Evolutionary conservation across 108 stramenopile genomes (phyloP).

Genomic region (Asterionellopsis glacialis): DNA sequence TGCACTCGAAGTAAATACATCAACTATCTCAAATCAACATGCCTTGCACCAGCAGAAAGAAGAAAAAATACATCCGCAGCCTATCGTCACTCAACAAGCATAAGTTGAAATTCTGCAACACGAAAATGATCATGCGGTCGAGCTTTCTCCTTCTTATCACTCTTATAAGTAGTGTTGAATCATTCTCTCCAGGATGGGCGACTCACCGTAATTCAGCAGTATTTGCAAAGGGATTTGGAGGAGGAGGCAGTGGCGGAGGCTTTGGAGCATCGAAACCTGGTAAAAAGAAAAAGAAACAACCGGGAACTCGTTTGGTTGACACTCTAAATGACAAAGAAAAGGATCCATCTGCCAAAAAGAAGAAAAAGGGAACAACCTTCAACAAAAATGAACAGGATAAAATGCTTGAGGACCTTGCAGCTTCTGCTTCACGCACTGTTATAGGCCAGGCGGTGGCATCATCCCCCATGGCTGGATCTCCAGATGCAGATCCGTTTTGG

Average conservation of each 20-base stretch:
- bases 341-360: background rate
- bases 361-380: conserved; percentile 12
- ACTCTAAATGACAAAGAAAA: conserved; percentile 18
- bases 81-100: no score
- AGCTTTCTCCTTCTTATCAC: conserved; percentile 9
- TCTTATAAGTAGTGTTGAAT: no score
- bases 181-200: no score
- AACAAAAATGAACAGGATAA: conserved; percentile 68
- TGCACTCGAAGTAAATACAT: no score
- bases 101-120: no score
- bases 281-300: conserved; percentile 7
- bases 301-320: conserved; percentile 15
- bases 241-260: conserved; percentile 6
- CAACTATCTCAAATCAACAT: no score
- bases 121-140: background rate
- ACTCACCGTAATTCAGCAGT: no score
- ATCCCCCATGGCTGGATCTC: conserved; percentile 30
- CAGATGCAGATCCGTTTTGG: conserved; percentile 74
- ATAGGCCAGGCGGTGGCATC: conserved; percentile 59
- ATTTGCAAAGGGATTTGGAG: conserved; percentile 10
- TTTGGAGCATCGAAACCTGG: conserved; percentile 5
- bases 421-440: conserved; percentile 29
- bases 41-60: no score
- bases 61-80: no score
- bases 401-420: conserved; percentile 47